Evolutionary conservation across 139 green algal genomes (phyloP).

Genomic region (Diplosphaera chodatii): DNA sequence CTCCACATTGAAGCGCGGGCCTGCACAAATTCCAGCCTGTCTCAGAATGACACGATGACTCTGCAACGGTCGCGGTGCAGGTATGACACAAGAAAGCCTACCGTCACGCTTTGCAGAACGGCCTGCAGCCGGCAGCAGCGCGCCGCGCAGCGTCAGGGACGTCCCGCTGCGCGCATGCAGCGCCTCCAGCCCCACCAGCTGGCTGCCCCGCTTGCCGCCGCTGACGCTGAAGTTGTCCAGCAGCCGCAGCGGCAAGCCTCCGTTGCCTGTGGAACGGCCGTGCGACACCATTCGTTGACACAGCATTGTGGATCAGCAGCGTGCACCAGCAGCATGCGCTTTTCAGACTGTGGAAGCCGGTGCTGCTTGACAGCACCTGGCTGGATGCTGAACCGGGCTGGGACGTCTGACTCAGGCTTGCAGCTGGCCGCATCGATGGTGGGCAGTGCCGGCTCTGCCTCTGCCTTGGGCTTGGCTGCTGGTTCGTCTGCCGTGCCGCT

Average conservation of each 20-base stretch:
- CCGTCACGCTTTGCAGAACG: background rate
- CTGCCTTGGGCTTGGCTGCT: background rate
- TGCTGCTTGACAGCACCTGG: too few relatives aligned
- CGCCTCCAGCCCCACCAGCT: background rate
- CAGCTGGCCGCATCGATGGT: background rate
- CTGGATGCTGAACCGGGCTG: background rate
- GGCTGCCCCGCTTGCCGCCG: background rate
- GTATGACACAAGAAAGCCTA: too few relatives aligned
- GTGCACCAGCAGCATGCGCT: too few relatives aligned
- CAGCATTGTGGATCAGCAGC: too few relatives aligned
- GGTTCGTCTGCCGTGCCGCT: background rate
- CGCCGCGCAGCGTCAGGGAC: background rate
- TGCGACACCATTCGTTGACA: too few relatives aligned
- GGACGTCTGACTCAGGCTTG: background rate
- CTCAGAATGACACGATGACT: too few relatives aligned
- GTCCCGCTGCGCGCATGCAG: background rate
- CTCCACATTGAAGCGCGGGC: background rate
- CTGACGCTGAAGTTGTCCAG: constrained; percentile 14
- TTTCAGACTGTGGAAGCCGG: too few relatives aligned
- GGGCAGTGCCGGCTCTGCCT: too few relatives aligned
- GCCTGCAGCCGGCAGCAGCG: background rate
- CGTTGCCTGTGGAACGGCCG: background rate
- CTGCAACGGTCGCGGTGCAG: too few relatives aligned
- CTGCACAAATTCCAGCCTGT: too few relatives aligned
- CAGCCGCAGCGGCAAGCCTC: constrained; percentile 18